Conservation (phyloP, 2,329 filamentous ascomycete species). For the Sarocladiaceae sp. region DNA sequence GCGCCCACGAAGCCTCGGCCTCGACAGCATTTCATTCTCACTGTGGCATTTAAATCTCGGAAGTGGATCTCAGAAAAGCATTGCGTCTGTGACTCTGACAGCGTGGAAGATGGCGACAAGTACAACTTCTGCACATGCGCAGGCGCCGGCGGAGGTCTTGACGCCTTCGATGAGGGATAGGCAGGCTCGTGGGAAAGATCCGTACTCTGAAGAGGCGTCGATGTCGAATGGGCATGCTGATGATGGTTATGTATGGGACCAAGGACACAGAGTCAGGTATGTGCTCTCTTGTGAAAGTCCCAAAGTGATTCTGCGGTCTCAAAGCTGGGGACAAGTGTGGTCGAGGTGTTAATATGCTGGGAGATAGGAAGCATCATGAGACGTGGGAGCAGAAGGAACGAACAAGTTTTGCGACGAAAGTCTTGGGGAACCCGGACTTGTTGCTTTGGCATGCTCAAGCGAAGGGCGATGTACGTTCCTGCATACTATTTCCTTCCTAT, state of each 20-base stretch:
- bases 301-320: no score
- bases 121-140: background rate
- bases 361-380: slow-evolving; percentile 22
- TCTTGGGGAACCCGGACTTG: slow-evolving; percentile 54
- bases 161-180: slow-evolving; percentile 51
- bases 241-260: background rate
- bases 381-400: slow-evolving; percentile 37
- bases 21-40: no score
- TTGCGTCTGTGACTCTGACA: background rate
- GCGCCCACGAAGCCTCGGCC: no score
- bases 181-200: slow-evolving; percentile 56
- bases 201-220: slow-evolving; percentile 27
- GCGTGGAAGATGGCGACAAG: slow-evolving; percentile 27
- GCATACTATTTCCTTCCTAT: background rate
- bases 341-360: no score
- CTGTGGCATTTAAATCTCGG: background rate
- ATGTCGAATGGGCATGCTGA: slow-evolving; percentile 21
- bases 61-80: background rate
- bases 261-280: background rate
- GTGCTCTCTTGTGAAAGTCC: background rate
- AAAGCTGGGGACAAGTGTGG: no score
- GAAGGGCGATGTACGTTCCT: slow-evolving; percentile 45
- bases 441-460: slow-evolving; percentile 56
- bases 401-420: slow-evolving; percentile 45
- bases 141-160: slow-evolving; percentile 27